Conservation (phyloP, 352 stramenopile genomes). For the Phytophthora pini region DNA sequence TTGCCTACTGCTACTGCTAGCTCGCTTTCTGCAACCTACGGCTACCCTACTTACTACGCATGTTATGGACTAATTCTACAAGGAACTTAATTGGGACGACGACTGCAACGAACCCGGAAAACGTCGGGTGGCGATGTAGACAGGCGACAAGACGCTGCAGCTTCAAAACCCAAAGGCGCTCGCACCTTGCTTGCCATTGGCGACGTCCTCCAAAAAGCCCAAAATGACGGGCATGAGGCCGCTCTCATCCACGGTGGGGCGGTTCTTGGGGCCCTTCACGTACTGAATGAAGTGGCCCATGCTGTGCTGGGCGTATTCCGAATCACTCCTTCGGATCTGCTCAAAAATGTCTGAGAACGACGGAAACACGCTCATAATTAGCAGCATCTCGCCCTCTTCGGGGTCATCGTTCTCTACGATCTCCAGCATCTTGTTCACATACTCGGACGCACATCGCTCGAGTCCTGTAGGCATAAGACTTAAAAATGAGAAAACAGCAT, state of each 20-base stretch:
- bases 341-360: slow-evolving; percentile 89
- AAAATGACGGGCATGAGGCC: slow-evolving; percentile 79
- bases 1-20: slow-evolving; percentile 25
- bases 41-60: slow-evolving; percentile 34
- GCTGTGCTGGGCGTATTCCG: slow-evolving; percentile 85
- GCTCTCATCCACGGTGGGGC: slow-evolving; percentile 73
- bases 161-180: slow-evolving; percentile 84
- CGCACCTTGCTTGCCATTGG: slow-evolving; percentile 59
- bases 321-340: slow-evolving; percentile 81
- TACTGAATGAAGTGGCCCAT: slow-evolving; percentile 89
- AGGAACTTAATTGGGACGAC: slow-evolving; percentile 27
- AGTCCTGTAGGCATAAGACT: slow-evolving; percentile 47
- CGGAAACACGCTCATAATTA: slow-evolving; percentile 89
- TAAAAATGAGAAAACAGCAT: too few relatives aligned
- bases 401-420: slow-evolving; percentile 82
- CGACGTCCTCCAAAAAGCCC: slow-evolving; percentile 75
- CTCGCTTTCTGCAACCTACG: slow-evolving; percentile 38
- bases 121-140: slow-evolving; percentile 24
- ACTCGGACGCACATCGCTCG: slow-evolving; percentile 87
- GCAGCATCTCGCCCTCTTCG: slow-evolving; percentile 81
- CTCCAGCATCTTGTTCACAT: slow-evolving; percentile 86
- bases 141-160: slow-evolving; percentile 29
- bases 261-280: slow-evolving; percentile 86
- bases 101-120: slow-evolving; percentile 32
- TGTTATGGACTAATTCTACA: slow-evolving; percentile 37